Evolutionary conservation across 2,329 filamentous ascomycete species (phyloP).

Genomic region (Pseudogymnoascus verrucosus): DNA sequence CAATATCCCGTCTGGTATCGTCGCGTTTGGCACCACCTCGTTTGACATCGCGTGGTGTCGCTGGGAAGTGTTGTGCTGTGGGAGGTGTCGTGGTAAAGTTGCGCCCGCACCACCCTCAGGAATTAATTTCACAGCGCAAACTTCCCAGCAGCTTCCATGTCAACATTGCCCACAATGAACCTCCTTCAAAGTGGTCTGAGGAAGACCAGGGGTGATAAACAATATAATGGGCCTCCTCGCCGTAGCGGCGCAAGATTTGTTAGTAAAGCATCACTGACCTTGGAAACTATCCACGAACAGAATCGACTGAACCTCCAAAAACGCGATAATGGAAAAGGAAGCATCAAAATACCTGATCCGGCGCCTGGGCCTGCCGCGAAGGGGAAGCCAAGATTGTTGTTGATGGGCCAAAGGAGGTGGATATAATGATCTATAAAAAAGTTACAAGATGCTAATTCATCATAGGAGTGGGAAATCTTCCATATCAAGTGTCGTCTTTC

Average conservation of each 20-base stretch:
- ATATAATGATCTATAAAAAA: conserved; percentile 20
- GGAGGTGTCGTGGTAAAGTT: not conserved
- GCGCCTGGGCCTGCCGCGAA: conserved; percentile 42
- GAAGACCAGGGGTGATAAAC: conserved; percentile 22
- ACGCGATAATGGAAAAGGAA: conserved; percentile 34
- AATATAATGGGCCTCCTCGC: conserved; percentile 26
- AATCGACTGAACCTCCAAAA: conserved; percentile 44
- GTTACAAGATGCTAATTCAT: conserved; percentile 16
- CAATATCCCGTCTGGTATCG: not conserved
- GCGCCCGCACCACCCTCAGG: not conserved
- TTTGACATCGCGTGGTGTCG: not conserved
- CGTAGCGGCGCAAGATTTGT: conserved; percentile 33
- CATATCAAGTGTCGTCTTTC: conserved; percentile 97
- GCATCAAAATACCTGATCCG: conserved; percentile 37
- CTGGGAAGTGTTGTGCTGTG: not conserved
- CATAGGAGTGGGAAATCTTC: conserved; percentile 92
- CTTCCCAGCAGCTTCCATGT: conserved; percentile 4
- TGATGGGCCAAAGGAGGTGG: conserved; percentile 93
- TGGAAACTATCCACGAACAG: conserved; percentile 56
- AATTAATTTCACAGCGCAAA: not conserved
- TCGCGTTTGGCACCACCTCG: not conserved
- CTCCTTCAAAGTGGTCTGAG: conserved; percentile 25
- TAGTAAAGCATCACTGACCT: conserved; percentile 55
- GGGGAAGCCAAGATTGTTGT: conserved; percentile 70
- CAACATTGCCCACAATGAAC: conserved; percentile 16